Conservation (phyloP, 768 basidiomycete genomes). For the Auricularia cornea region DNA sequence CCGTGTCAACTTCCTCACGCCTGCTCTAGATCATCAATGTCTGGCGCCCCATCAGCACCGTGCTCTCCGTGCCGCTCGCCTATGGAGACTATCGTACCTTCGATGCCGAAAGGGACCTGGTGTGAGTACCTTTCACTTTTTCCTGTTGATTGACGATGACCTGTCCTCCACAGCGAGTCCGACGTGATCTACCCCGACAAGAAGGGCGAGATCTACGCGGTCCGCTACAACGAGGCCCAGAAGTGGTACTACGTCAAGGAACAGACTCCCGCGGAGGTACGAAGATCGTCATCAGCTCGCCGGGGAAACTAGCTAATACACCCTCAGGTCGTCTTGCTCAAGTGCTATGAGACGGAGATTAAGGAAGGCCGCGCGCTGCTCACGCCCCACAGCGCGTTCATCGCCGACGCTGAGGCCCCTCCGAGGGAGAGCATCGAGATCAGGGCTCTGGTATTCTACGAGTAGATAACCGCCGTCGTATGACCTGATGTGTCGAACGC, state of each 20-base stretch:
- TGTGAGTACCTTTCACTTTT: constrained; percentile 24
- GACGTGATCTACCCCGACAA: constrained; percentile 28
- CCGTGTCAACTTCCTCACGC: neutral
- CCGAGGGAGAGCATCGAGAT: constrained; percentile 39
- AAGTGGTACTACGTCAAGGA: constrained; percentile 33
- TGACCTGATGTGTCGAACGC: too few relatives aligned
- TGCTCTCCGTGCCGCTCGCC: constrained; percentile 33
- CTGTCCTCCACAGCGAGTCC: constrained; percentile 31
- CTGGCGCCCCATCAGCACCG: constrained; percentile 38
- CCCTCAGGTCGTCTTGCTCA: neutral
- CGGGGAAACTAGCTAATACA: neutral
- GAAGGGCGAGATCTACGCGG: constrained; percentile 27
- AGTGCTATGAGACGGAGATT: constrained; percentile 29
- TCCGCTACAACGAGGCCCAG: constrained; percentile 29
- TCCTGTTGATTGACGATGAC: too few relatives aligned
- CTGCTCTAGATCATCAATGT: constrained; percentile 39
- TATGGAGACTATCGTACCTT: constrained; percentile 33
- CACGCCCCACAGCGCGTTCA: constrained; percentile 58
- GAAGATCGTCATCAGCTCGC: too few relatives aligned
- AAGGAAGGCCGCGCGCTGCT: constrained; percentile 38
- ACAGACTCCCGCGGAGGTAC: constrained; percentile 11
- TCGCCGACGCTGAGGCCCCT: constrained; percentile 42
- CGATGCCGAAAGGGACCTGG: constrained; percentile 30
- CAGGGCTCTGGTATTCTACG: constrained; percentile 34
- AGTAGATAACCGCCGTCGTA: neutral